These are phyloP conservation scores for Nicotiana tomentosiformis DNA, from an alignment of 257 asterid species.

Conservation along the genomic window DNA sequence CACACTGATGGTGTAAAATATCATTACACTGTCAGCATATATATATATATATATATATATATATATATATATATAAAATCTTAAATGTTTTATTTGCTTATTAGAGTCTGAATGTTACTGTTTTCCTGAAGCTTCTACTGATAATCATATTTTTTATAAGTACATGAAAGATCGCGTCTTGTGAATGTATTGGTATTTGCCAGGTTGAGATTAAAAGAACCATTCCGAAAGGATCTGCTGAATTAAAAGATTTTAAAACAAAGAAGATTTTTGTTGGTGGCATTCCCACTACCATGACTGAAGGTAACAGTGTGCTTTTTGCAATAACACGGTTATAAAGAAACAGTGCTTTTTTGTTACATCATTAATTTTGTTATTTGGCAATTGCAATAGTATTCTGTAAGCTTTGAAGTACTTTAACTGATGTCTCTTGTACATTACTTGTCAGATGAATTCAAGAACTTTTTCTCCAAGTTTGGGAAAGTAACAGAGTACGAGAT, in stretches of 20 bases:
- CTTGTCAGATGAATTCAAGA: slow-evolving; percentile 63
- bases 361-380: not conserved
- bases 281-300: slow-evolving; percentile 67
- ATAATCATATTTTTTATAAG: not conserved
- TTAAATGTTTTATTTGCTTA: not conserved
- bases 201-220: slow-evolving; percentile 98
- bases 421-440: not conserved
- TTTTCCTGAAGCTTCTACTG: not conserved
- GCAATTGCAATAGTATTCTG: not conserved
- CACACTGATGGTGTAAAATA: no score
- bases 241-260: slow-evolving; percentile 79
- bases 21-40: no score
- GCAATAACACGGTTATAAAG: no score
- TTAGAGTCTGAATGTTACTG: not conserved
- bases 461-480: slow-evolving; percentile 75
- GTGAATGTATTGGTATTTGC: not conserved
- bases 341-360: not conserved
- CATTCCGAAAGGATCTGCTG: slow-evolving; percentile 84
- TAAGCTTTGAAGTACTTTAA: not conserved
- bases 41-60: no score
- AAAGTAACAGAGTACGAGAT: slow-evolving; percentile 87
- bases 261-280: slow-evolving; percentile 94
- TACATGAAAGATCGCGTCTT: not conserved
- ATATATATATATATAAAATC: no score
- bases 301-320: slow-evolving; percentile 39